phyloP scores from a whole-genome alignment of 192 early-diverging fungal species.

The Mortierella claussenii region DNA sequence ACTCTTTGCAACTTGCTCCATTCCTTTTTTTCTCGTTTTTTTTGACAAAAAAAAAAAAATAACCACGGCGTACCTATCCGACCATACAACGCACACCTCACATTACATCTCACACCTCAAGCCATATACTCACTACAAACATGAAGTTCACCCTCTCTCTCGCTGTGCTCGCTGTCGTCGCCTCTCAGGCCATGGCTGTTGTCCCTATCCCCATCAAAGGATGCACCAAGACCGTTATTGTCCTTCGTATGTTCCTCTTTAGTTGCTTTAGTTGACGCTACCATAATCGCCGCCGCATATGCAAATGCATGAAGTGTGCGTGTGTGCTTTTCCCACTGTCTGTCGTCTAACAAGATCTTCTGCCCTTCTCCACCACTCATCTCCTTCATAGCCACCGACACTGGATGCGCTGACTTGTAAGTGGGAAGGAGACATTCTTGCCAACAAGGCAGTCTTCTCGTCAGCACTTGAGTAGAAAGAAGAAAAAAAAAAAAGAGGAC shows the following conservation, averaged over 20 bases:
- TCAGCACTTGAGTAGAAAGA: no score
- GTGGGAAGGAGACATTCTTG: neutral
- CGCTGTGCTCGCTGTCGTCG: constrained; percentile 40
- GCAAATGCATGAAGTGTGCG: no score
- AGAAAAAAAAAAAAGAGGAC: no score
- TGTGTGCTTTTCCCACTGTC: neutral
- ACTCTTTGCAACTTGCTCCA: neutral
- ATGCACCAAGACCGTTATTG: constrained; percentile 35
- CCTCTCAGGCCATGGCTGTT: constrained; percentile 42
- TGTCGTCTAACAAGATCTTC: neutral
- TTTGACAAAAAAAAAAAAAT: constrained; percentile 33
- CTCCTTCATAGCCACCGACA: constrained; percentile 7
- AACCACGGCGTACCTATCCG: no score
- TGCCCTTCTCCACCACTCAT: neutral
- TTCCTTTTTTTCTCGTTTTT: constrained; percentile 22
- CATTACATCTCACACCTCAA: neutral
- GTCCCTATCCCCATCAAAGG: constrained; percentile 32
- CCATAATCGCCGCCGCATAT: no score
- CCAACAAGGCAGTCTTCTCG: no score
- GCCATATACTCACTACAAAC: neutral
- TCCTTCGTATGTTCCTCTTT: constrained; percentile 22
- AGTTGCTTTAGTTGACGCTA: no score
- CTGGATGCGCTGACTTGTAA: constrained; percentile 12
- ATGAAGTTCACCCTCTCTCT: constrained; percentile 49
- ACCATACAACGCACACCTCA: neutral